Evolutionary conservation across 306 rosid species (phyloP).

Genomic region (Sophora flavescens): DNA sequence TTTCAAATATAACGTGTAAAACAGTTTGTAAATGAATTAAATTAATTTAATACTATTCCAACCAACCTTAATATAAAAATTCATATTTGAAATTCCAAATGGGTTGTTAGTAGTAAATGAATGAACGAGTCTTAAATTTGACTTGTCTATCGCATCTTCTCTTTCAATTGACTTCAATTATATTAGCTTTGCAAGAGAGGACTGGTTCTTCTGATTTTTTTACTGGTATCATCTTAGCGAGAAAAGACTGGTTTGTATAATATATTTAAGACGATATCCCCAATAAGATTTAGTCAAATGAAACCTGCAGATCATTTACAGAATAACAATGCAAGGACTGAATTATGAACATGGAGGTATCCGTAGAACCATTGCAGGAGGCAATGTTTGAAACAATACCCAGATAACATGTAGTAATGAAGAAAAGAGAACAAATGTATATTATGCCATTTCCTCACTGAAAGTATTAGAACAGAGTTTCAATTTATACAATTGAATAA

Average conservation of each 20-base stretch:
- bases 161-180: neutral
- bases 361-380: neutral
- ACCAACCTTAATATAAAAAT: neutral
- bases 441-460: neutral
- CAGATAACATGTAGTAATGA: neutral
- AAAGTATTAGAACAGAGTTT: neutral
- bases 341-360: constrained; percentile 26
- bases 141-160: neutral
- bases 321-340: constrained; percentile 16
- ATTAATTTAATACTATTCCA: neutral
- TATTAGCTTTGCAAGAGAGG: constrained; percentile 8
- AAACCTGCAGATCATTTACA: constrained; percentile 15
- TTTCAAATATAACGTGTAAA: neutral
- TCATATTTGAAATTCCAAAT: neutral
- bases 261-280: neutral
- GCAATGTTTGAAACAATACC: neutral
- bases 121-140: neutral
- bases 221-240: neutral
- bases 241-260: constrained; percentile 20
- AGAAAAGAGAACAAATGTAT: neutral
- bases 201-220: neutral
- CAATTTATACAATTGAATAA: constrained; percentile 42
- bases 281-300: constrained; percentile 30
- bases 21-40: neutral
- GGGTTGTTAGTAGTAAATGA: neutral